Conservation (phyloP, 192 early-diverging fungal genomes). For the Chytriomyces confervae region DNA sequence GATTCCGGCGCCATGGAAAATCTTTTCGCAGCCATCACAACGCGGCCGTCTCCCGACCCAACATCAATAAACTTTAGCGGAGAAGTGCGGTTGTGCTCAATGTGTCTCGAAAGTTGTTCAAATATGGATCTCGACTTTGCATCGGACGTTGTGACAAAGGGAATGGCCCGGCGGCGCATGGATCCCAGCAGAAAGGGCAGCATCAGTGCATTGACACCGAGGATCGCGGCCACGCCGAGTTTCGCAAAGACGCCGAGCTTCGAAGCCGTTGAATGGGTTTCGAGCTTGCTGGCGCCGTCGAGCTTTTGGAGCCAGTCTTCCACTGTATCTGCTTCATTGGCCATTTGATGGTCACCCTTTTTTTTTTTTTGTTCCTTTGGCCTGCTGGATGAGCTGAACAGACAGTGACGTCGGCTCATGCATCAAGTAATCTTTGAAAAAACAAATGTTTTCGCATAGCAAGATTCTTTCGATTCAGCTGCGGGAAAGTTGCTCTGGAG, state of each 20-base stretch:
- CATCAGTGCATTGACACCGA: not conserved
- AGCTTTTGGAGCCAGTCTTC: too few species aligned
- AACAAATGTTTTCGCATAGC: too few species aligned
- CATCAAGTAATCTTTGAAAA: too few species aligned
- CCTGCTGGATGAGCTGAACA: too few species aligned
- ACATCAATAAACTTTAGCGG: not conserved
- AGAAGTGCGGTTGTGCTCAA: not conserved
- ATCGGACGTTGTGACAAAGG: not conserved
- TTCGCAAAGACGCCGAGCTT: not conserved
- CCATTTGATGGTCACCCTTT: too few species aligned
- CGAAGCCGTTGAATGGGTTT: too few species aligned
- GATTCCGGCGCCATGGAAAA: not conserved
- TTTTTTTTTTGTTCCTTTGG: too few species aligned
- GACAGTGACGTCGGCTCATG: too few species aligned
- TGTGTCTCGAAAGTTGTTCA: not conserved
- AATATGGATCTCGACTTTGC: not conserved
- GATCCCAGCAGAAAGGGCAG: constrained; percentile 7
- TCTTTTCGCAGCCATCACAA: constrained; percentile 5
- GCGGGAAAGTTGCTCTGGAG: too few species aligned
- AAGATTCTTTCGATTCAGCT: too few species aligned
- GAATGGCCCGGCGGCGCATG: constrained; percentile 2
- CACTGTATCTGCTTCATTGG: too few species aligned
- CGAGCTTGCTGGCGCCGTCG: too few species aligned
- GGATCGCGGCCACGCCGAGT: not conserved
- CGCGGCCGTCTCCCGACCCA: constrained; percentile 18